Conservation (phyloP, 2,329 filamentous ascomycete species). For the Decorospora gaudefroyi region DNA sequence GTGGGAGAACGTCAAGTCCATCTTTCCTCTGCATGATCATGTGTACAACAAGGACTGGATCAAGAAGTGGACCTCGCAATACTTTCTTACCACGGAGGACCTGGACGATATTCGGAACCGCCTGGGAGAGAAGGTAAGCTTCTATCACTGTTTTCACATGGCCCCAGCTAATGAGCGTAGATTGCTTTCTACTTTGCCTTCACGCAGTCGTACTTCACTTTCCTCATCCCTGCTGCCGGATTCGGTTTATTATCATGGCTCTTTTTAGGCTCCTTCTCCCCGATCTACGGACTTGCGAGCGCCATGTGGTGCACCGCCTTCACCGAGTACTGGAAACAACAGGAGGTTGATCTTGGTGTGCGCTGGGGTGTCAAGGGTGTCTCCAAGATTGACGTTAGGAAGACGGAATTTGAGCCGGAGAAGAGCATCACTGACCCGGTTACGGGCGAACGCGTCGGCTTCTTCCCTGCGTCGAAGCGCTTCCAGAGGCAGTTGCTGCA, state of each 20-base stretch:
- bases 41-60: conserved; percentile 59
- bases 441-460: conserved; percentile 75
- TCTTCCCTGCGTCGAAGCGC: conserved; percentile 77
- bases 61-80: conserved; percentile 57
- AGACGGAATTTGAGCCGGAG: conserved; percentile 79
- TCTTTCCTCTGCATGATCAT: conserved; percentile 58
- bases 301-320: conserved; percentile 86
- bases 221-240: conserved; percentile 78
- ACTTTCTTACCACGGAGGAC: conserved; percentile 54
- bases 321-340: conserved; percentile 95
- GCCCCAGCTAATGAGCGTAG: conserved; percentile 43
- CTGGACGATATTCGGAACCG: conserved; percentile 57
- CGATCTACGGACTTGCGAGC: conserved; percentile 75
- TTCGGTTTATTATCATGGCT: conserved; percentile 79
- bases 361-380: conserved; percentile 89
- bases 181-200: conserved; percentile 97
- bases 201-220: conserved; percentile 85
- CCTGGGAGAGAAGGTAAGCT: conserved; percentile 53
- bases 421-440: conserved; percentile 76
- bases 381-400: conserved; percentile 75
- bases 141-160: background rate
- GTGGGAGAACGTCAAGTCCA: conserved; percentile 56
- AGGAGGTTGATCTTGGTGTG: conserved; percentile 82
- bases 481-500: conserved; percentile 78
- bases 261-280: conserved; percentile 82